Evolutionary conservation across 768 basidiomycete genomes (phyloP).

Genomic region (Trametes villosa): DNA sequence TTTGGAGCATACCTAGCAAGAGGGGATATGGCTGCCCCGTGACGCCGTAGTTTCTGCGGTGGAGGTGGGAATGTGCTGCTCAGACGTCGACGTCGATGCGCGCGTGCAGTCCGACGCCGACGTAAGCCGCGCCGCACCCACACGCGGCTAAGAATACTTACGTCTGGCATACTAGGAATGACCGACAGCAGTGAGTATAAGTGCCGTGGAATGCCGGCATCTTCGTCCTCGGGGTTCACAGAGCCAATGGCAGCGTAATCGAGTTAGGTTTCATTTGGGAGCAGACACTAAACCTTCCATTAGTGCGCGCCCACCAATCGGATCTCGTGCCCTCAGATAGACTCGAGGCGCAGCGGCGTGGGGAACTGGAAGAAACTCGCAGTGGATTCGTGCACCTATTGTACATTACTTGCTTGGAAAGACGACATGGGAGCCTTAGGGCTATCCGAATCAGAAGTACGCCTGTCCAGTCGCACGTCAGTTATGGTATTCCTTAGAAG

Average conservation of each 20-base stretch:
- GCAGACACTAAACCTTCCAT: background rate
- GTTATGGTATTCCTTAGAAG: background rate
- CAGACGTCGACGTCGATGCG: too few species aligned
- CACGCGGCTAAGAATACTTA: background rate
- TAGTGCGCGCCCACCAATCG: background rate
- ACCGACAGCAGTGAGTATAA: too few species aligned
- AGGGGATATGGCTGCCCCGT: too few species aligned
- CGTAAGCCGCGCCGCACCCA: too few species aligned
- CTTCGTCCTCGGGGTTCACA: background rate
- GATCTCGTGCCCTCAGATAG: background rate
- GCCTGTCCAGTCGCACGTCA: constrained; percentile 2
- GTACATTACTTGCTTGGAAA: background rate
- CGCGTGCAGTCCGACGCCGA: too few species aligned
- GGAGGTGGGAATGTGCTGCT: too few species aligned
- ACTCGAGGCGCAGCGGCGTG: too few species aligned
- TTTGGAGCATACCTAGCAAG: too few species aligned
- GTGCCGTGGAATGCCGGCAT: too few species aligned
- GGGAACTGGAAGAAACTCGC: too few species aligned
- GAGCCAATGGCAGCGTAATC: background rate
- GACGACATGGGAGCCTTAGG: background rate
- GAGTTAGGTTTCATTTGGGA: background rate
- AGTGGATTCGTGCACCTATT: too few species aligned
- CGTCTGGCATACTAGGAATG: background rate
- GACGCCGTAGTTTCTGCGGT: too few species aligned
- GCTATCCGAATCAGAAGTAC: constrained; percentile 15